A percentile compares a stretch with the other conserved stretches of the same genome.
Conservation (phyloP, 805 yeast species). For the Ogataea ganodermae region DNA sequence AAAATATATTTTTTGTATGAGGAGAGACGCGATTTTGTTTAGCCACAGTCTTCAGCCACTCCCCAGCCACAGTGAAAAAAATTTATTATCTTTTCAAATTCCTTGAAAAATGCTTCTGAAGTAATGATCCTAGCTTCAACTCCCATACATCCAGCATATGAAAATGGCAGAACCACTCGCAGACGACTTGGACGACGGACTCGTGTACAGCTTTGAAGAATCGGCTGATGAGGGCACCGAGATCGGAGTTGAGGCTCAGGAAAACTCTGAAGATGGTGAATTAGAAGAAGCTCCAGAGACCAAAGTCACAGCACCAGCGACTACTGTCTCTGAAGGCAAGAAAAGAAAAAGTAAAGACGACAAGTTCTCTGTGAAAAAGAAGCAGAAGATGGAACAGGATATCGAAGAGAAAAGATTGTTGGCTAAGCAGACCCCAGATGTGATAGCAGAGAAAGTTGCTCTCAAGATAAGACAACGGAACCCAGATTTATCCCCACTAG, state of each 20-base stretch:
- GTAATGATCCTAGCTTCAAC: neutral
- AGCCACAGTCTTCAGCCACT: conserved; percentile 2
- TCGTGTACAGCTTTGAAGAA: conserved; percentile 52
- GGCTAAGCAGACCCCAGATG: conserved; percentile 56
- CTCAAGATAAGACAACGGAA: conserved; percentile 57
- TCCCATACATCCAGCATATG: neutral
- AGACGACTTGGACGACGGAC: conserved; percentile 41
- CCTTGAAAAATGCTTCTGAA: neutral
- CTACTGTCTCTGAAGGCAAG: conserved; percentile 18
- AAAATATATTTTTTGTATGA: neutral
- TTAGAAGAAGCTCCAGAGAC: conserved; percentile 19
- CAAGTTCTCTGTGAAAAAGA: conserved; percentile 64
- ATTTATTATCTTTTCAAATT: neutral
- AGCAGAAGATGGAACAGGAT: conserved; percentile 66
- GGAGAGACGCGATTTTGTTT: neutral
- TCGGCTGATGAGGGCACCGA: conserved; percentile 34
- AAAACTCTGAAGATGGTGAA: conserved; percentile 7
- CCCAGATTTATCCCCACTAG: conserved; percentile 72
- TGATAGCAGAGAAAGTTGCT: conserved; percentile 69
- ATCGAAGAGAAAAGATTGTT: conserved; percentile 55
- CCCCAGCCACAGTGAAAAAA: conserved; percentile 2
- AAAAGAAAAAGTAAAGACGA: conserved; percentile 36
- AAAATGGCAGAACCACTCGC: conserved; percentile 34
- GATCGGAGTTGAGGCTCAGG: neutral
- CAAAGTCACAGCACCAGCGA: conserved; percentile 17